Conservation (phyloP, 2,329 filamentous ascomycete genomes). For the Paecilomyces sp. region DNA sequence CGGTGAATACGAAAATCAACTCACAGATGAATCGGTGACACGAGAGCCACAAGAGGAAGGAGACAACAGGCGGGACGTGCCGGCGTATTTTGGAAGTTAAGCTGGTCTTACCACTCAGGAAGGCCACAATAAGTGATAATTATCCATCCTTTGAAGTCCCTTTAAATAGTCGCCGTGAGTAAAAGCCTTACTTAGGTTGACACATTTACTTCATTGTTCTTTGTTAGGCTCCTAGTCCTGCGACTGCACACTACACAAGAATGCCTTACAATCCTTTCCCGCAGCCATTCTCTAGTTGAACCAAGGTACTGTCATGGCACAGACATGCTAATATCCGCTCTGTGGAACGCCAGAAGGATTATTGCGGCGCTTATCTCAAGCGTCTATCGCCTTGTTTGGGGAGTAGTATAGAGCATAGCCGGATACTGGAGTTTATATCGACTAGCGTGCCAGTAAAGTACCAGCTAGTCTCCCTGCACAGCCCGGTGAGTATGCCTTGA, state of each 20-base stretch:
- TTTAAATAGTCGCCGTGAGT: neutral
- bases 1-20: neutral
- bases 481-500: no score
- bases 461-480: no score
- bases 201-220: neutral
- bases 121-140: neutral
- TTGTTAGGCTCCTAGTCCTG: neutral
- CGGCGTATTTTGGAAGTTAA: neutral
- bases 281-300: no score
- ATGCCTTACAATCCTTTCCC: no score
- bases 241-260: no score
- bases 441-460: no score
- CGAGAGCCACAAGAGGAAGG: neutral
- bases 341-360: neutral
- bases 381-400: no score
- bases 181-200: neutral
- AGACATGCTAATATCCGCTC: neutral
- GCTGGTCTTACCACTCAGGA: neutral
- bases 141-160: neutral
- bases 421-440: no score
- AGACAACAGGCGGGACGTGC: neutral
- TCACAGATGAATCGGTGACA: neutral
- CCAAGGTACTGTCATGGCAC: no score
- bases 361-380: no score
- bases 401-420: no score